Evolutionary conservation across 2,329 filamentous ascomycete genomes (phyloP).

Genomic region (Cladorrhinum sp.): DNA sequence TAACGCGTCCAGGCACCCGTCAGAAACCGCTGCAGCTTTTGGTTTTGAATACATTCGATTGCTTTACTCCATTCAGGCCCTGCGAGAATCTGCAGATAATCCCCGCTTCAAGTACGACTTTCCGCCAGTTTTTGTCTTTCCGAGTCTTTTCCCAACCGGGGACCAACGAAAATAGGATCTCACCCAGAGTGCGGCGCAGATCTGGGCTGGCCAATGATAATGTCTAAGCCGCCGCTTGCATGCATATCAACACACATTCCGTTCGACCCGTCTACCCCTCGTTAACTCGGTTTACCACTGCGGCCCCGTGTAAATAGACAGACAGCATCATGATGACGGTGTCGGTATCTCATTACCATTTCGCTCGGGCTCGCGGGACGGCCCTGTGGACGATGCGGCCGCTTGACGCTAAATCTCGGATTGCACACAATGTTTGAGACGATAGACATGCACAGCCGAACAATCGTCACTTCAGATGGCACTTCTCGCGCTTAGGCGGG

Average conservation of each 20-base stretch:
- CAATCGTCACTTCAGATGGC: neutral
- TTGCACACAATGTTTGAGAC: neutral
- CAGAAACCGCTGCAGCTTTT: neutral
- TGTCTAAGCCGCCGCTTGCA: slow-evolving; percentile 21
- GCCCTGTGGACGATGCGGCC: neutral
- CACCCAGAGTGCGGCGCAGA: slow-evolving; percentile 25
- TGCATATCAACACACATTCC: slow-evolving; percentile 20
- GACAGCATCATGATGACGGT: neutral
- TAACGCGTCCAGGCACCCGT: slow-evolving; percentile 4
- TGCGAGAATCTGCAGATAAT: neutral
- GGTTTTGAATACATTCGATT: neutral
- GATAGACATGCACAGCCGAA: neutral
- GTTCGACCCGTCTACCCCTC: slow-evolving; percentile 5
- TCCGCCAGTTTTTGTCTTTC: slow-evolving; percentile 2
- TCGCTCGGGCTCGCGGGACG: neutral
- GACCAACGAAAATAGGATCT: slow-evolving; percentile 29
- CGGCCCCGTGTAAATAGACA: neutral
- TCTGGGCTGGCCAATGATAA: slow-evolving; percentile 20
- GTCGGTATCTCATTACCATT: neutral
- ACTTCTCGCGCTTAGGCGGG: neutral
- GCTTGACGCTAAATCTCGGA: neutral
- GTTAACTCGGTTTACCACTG: neutral
- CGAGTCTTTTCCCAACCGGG: slow-evolving; percentile 8
- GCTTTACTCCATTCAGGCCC: neutral
- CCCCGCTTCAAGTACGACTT: neutral